These are phyloP conservation scores for Suhomyces bokatorum DNA, from an alignment of 1,139 yeast genomes.

Conservation along the genomic window DNA sequence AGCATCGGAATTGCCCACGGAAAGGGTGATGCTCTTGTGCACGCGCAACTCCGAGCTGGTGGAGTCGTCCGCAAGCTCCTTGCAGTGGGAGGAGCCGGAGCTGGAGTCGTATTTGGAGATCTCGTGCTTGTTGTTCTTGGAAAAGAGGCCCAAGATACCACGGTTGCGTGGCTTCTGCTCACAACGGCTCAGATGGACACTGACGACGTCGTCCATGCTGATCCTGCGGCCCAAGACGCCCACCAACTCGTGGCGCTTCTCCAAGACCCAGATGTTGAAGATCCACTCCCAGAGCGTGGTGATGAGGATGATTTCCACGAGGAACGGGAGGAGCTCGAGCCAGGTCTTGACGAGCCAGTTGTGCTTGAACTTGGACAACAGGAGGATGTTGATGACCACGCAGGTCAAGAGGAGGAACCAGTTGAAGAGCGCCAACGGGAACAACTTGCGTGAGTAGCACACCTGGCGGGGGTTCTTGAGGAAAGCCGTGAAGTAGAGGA, in stretches of 20 bases:
- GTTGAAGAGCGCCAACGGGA: slow-evolving; percentile 44
- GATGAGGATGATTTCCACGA: slow-evolving; percentile 40
- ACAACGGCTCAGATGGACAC: slow-evolving; percentile 10
- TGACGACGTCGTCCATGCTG: slow-evolving; percentile 37
- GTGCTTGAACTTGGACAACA: slow-evolving; percentile 25
- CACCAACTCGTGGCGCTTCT: slow-evolving; percentile 42
- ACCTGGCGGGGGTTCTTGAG: slow-evolving; percentile 34
- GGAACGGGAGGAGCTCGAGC: slow-evolving; percentile 38
- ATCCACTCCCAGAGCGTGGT: slow-evolving; percentile 57
- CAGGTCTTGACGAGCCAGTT: slow-evolving; percentile 40
- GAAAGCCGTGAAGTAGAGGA: slow-evolving; percentile 32
- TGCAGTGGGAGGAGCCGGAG: slow-evolving; percentile 2
- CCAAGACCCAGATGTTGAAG: slow-evolving; percentile 42
- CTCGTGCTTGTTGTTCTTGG: neutral
- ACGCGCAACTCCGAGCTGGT: slow-evolving; percentile 4
- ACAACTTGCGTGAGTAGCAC: slow-evolving; percentile 35
- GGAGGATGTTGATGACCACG: slow-evolving; percentile 30
- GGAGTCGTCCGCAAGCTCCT: slow-evolving; percentile 2
- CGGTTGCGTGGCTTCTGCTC: neutral
- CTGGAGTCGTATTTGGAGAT: slow-evolving; percentile 3
- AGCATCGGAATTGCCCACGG: neutral
- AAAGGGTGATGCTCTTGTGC: slow-evolving; percentile 7
- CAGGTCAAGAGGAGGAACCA: slow-evolving; percentile 35
- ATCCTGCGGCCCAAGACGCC: slow-evolving; percentile 52
- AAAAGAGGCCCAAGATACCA: slow-evolving; percentile 1